Conservation (phyloP, 345 rosid species). For the Euphorbia peplus region DNA sequence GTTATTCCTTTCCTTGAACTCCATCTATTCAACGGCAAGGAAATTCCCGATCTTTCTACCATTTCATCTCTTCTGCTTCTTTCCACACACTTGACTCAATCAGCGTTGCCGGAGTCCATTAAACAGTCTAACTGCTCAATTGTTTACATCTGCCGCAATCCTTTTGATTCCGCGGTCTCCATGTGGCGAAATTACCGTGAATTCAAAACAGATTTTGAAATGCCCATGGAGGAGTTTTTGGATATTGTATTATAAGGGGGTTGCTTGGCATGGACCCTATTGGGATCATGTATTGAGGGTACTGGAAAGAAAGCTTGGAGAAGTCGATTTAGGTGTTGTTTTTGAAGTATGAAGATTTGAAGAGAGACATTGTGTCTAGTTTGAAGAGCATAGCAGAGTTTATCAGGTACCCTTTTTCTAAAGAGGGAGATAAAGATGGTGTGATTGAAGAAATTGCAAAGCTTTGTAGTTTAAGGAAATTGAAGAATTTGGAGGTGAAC, state of each 20-base stretch:
- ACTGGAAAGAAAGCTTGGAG: conserved; percentile 32
- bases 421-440: too few relatives aligned
- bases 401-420: too few relatives aligned
- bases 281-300: conserved; percentile 35
- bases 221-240: conserved; percentile 28
- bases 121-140: neutral
- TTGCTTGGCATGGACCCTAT: conserved; percentile 28
- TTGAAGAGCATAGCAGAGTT: too few relatives aligned
- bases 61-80: conserved; percentile 6
- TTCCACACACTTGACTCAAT: conserved; percentile 10
- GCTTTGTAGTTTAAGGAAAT: too few relatives aligned
- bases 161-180: conserved; percentile 21
- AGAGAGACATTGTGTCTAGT: too few relatives aligned
- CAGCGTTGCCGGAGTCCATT: neutral
- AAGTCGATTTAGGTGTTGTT: conserved; percentile 26
- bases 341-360: too few relatives aligned
- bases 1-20: conserved; percentile 37
- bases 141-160: conserved; percentile 23
- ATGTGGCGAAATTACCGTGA: conserved; percentile 20
- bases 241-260: conserved; percentile 30
- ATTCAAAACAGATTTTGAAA: neutral
- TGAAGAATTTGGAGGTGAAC: too few relatives aligned
- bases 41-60: conserved; percentile 4
- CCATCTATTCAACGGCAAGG: conserved; percentile 9
- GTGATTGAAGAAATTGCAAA: too few relatives aligned